phyloP scores from a whole-genome alignment of 1,139 yeast genomes.

The Zygosaccharomyces pseudobailii region DNA sequence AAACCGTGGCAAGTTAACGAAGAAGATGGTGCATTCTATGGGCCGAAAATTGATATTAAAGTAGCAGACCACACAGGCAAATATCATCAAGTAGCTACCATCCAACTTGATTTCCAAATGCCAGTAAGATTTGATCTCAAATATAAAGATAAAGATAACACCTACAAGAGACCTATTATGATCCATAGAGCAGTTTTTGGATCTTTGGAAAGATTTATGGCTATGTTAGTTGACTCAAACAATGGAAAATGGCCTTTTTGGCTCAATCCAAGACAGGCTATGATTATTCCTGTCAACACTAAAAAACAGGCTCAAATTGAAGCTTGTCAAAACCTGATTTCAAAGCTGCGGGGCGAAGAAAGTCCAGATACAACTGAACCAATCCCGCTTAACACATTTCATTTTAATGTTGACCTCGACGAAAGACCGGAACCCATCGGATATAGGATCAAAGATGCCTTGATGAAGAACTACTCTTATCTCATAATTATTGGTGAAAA shows the following conservation, averaged over 20 bases:
- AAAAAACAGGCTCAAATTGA: conserved; percentile 43
- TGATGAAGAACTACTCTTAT: conserved; percentile 71
- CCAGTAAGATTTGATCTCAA: conserved; percentile 78
- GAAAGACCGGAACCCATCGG: conserved; percentile 74
- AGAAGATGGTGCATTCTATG: conserved; percentile 98
- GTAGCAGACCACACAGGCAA: conserved; percentile 79
- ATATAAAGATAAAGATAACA: conserved; percentile 53
- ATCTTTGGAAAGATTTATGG: conserved; percentile 86
- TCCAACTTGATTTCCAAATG: conserved; percentile 91
- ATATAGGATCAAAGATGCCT: conserved; percentile 71
- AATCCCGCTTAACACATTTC: conserved; percentile 51
- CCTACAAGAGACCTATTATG: conserved; percentile 69
- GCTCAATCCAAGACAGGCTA: conserved; percentile 92
- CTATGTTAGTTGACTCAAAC: conserved; percentile 84
- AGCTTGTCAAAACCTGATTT: conserved; percentile 37
- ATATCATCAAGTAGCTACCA: conserved; percentile 91
- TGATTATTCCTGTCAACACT: conserved; percentile 79
- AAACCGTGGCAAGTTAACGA: conserved; percentile 69
- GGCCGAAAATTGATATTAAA: conserved; percentile 89
- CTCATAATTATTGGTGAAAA: conserved; percentile 83
- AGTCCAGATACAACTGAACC: conserved; percentile 30
- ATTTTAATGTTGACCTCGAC: conserved; percentile 74
- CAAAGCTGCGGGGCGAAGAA: conserved; percentile 25
- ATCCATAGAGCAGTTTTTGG: conserved; percentile 96
- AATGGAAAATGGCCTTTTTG: conserved; percentile 98